Percentiles rank a stretch among this genome's conserved stretches.
phyloP scores from a whole-genome alignment of 371 early-diverging fungal genomes.

The Enterocytospora artemiae region DNA sequence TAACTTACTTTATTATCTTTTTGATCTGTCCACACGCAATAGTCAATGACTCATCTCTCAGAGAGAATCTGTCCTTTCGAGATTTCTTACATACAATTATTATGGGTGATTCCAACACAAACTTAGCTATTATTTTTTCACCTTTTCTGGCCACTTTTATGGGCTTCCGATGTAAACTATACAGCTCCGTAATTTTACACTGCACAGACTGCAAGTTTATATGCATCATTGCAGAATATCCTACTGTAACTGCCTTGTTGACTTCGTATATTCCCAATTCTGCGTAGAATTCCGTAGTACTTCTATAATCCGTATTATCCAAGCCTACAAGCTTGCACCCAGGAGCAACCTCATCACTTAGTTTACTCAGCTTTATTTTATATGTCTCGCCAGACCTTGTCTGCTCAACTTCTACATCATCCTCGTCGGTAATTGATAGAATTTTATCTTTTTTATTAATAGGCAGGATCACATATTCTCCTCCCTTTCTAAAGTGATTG shows the following conservation, averaged over 20 bases:
- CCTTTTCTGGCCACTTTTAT: slow-evolving; percentile 51
- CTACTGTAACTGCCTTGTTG: slow-evolving; percentile 49
- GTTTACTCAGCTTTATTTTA: slow-evolving; percentile 48
- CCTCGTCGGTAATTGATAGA: slow-evolving; percentile 41
- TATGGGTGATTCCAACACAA: slow-evolving; percentile 31
- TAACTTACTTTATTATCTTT: slow-evolving; percentile 51
- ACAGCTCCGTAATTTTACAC: slow-evolving; percentile 49
- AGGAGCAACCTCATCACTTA: slow-evolving; percentile 46
- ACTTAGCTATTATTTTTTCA: slow-evolving; percentile 50
- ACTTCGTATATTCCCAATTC: slow-evolving; percentile 50
- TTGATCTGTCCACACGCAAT: slow-evolving; percentile 55
- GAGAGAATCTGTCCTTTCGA: slow-evolving; percentile 52
- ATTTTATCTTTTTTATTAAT: slow-evolving; percentile 28
- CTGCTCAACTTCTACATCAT: slow-evolving; percentile 55
- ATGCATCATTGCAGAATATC: slow-evolving; percentile 57
- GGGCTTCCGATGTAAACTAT: slow-evolving; percentile 50
- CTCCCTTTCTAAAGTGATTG: slow-evolving; percentile 20
- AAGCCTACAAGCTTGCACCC: slow-evolving; percentile 43
- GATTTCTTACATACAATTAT: slow-evolving; percentile 26
- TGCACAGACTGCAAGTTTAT: slow-evolving; percentile 36
- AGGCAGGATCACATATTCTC: slow-evolving; percentile 40
- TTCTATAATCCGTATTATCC: slow-evolving; percentile 15
- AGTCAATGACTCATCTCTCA: slow-evolving; percentile 55
- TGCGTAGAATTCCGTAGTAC: slow-evolving; percentile 49
- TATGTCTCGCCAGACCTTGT: slow-evolving; percentile 51